Evolutionary conservation across 805 yeast species (phyloP).

Genomic region (Ascoidea asiatica): DNA sequence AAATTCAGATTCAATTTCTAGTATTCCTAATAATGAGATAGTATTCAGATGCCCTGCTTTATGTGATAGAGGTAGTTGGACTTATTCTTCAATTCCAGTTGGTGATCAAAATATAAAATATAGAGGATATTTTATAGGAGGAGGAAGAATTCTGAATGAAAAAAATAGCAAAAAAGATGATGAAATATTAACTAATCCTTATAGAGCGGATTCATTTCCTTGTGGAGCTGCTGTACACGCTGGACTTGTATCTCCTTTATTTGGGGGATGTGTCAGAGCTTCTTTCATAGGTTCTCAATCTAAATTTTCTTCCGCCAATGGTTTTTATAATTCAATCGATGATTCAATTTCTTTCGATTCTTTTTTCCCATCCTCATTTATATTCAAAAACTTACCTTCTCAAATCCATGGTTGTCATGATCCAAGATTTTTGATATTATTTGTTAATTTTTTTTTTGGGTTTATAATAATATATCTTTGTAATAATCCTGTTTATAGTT

Average conservation of each 20-base stretch:
- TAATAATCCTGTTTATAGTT: slow-evolving; percentile 33
- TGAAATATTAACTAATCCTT: slow-evolving; percentile 38
- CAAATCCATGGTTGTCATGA: slow-evolving; percentile 49
- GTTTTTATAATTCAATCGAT: slow-evolving; percentile 20
- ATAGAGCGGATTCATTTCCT: slow-evolving; percentile 78
- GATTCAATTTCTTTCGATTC: slow-evolving; percentile 47
- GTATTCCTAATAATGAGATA: slow-evolving; percentile 23
- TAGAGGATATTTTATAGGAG: slow-evolving; percentile 64
- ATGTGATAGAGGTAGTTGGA: slow-evolving; percentile 68
- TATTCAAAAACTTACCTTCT: slow-evolving; percentile 32
- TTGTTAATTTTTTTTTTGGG: slow-evolving; percentile 49
- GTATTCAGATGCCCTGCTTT: slow-evolving; percentile 76
- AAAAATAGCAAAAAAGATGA: slow-evolving; percentile 9
- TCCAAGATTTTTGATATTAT: slow-evolving; percentile 43
- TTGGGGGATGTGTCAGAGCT: slow-evolving; percentile 69
- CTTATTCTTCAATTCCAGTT: slow-evolving; percentile 61
- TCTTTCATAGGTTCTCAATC: slow-evolving; percentile 40
- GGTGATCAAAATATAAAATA: slow-evolving; percentile 61
- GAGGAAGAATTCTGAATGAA: slow-evolving; percentile 30
- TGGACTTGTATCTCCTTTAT: slow-evolving; percentile 56
- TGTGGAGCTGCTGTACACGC: slow-evolving; percentile 88
- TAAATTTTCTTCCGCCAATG: slow-evolving; percentile 32
- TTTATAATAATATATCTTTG: slow-evolving; percentile 42
- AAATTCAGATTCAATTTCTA: background rate
- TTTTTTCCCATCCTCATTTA: slow-evolving; percentile 63